These are phyloP conservation scores for Suillus hirtellus DNA, from an alignment of 768 basidiomycete species.

Conservation along the genomic window DNA sequence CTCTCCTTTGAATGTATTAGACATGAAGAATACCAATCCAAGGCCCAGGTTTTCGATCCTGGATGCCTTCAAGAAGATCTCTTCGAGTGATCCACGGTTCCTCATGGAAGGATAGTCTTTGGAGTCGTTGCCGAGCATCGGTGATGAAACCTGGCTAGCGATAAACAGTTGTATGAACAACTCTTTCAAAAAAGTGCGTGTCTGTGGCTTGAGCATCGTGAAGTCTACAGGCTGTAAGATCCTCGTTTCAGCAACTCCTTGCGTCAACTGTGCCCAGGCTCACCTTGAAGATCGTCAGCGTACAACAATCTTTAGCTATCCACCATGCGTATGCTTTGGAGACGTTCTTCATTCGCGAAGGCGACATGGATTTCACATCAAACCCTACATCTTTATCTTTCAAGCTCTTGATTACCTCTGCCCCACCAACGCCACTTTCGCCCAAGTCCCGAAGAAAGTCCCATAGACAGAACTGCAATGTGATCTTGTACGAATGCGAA, in stretches of 20 bases:
- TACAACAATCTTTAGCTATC: conserved; percentile 80
- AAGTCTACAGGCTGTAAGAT: conserved; percentile 81
- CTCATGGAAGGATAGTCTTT: conserved; percentile 43
- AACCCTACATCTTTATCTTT: conserved; percentile 46
- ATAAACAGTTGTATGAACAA: conserved; percentile 71
- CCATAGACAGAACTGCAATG: conserved; percentile 94
- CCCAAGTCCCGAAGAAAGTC: conserved; percentile 93
- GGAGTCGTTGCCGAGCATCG: conserved; percentile 47
- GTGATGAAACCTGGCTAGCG: conserved; percentile 72
- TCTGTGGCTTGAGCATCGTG: conserved; percentile 62
- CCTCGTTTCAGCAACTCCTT: neutral
- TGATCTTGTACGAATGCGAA: conserved; percentile 86
- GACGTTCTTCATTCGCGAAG: conserved; percentile 63
- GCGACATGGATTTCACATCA: conserved; percentile 54
- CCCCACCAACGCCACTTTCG: conserved; percentile 78
- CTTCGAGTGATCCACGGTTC: conserved; percentile 66
- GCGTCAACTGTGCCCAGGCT: conserved; percentile 3
- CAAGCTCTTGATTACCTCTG: conserved; percentile 66
- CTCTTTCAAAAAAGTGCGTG: conserved; percentile 66
- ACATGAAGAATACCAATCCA: conserved; percentile 75
- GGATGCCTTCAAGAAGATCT: conserved; percentile 76
- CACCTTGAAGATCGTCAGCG: conserved; percentile 84
- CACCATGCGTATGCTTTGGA: conserved; percentile 92
- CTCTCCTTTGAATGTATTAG: conserved; percentile 41
- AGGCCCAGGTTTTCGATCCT: conserved; percentile 65